Base-by-base conservation (phyloP, 129 eudicot genomes). In the Arctium minus region DNA sequence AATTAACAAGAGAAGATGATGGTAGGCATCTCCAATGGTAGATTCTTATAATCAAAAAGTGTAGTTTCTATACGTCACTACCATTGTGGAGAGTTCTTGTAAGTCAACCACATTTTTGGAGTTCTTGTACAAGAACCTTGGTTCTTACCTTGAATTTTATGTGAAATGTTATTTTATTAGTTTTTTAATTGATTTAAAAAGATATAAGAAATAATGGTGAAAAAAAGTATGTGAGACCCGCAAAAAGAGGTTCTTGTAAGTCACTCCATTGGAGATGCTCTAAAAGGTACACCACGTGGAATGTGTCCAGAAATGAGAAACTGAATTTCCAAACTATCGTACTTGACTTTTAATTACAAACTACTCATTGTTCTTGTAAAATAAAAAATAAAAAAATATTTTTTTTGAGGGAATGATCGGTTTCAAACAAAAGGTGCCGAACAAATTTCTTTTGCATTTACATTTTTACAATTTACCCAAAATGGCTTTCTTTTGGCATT, bases 401-500 rank as follows among this genome's bases (percentile, higher is more conserved):
- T 46, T 11, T 46, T 46, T 46, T 46, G 0, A 46, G 56, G 15
- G 17, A 48, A 48, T 12, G 62, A 12, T 48, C 4, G 1, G 5
- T 48, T 48, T 13, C 62, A 1, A n/a, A 48, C 5, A 48, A 12
- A 11, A 48, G 2, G 15, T 12, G 62, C n/a, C 62, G 12, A 48
- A 48, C 3, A 48, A 46, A 46, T 9, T 46, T 42, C 48, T 42
- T 7, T 7, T 42, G 1, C 56, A 46, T 46, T 46, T 46, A 46
- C 56, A 46, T 46, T 8, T 46, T 46, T 53, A 53, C 64, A 53
- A 53, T 53, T 44, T 37, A 37, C 67, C 68, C 13, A 79, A 70
- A 42, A 11, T 67, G 17, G 83, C 32, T 71, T 33, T 70, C 33
- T 70, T 70, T 42, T 36, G 56, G 33, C 76, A 69, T 79, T 79